These are phyloP conservation scores for Daldinia eschscholtzii DNA, from an alignment of 2,329 filamentous ascomycete species.

Conservation along the genomic window DNA sequence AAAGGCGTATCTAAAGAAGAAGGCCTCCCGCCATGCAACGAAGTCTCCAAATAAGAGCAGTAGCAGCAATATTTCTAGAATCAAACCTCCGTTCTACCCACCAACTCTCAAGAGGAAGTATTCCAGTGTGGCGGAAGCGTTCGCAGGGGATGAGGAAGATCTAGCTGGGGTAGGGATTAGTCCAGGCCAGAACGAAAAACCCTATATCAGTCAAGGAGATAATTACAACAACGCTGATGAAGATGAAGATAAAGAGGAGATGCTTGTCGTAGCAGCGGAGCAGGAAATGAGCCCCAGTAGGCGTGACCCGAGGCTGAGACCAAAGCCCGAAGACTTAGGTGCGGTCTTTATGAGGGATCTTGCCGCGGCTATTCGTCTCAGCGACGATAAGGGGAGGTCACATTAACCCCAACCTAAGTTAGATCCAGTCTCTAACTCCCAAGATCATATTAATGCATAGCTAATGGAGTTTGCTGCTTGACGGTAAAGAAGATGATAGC, in stretches of 20 bases:
- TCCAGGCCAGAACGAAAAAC: not conserved
- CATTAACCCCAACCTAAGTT: not conserved
- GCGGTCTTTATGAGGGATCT: slow-evolving; percentile 39
- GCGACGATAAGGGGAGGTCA: not conserved
- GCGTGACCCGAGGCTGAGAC: slow-evolving; percentile 9
- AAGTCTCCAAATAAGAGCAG: slow-evolving; percentile 20
- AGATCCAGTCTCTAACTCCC: not conserved
- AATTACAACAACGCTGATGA: slow-evolving; percentile 7
- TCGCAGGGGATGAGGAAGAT: slow-evolving; percentile 47
- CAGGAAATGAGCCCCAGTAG: slow-evolving; percentile 9
- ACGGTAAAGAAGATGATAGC: not conserved
- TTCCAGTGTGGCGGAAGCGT: slow-evolving; percentile 54
- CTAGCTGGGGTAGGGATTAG: slow-evolving; percentile 7
- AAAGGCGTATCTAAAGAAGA: slow-evolving; percentile 56
- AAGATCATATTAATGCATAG: not conserved
- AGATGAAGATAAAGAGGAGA: slow-evolving; percentile 34
- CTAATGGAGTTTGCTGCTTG: not conserved
- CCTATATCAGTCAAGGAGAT: not conserved
- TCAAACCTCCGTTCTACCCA: not conserved
- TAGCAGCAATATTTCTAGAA: slow-evolving; percentile 32
- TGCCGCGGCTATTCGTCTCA: slow-evolving; percentile 30
- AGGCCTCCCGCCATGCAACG: slow-evolving; percentile 26
- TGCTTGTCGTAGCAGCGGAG: slow-evolving; percentile 42
- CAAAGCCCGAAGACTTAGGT: slow-evolving; percentile 18
- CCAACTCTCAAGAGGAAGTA: slow-evolving; percentile 48